Evolutionary conservation across 1,284 basidiomycete genomes (phyloP).

Genomic region (Trichosporon faecale): DNA sequence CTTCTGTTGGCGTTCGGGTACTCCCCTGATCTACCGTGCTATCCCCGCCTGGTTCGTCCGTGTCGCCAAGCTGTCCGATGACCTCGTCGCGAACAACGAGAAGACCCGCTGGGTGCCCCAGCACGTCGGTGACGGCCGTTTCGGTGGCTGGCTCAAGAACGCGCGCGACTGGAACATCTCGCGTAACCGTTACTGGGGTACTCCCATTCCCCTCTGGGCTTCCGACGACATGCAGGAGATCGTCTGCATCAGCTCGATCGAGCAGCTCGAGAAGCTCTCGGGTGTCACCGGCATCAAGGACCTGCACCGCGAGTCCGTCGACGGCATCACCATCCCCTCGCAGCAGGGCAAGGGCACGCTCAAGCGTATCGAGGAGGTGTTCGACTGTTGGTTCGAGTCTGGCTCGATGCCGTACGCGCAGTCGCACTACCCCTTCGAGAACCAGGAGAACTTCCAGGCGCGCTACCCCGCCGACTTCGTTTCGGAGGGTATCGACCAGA

Average conservation of each 20-base stretch:
- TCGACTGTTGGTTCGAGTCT: conserved; percentile 99
- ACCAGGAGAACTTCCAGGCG: conserved; percentile 66
- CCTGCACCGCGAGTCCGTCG: conserved; percentile 90
- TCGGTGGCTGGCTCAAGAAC: conserved; percentile 96
- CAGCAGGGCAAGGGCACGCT: conserved; percentile 84
- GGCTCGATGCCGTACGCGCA: conserved; percentile 99
- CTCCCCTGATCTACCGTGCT: conserved; percentile 93
- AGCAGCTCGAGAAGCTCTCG: conserved; percentile 81
- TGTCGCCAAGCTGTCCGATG: conserved; percentile 77
- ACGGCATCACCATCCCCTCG: conserved; percentile 94
- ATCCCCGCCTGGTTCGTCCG: conserved; percentile 96
- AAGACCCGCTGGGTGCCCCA: conserved; percentile 94
- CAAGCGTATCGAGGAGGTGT: conserved; percentile 91
- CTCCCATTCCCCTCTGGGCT: conserved; percentile 94
- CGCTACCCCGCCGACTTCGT: conserved; percentile 98
- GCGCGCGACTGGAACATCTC: conserved; percentile 99
- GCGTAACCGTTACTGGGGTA: conserved; percentile 99
- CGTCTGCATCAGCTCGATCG: conserved; percentile 82
- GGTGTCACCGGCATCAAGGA: conserved; percentile 85
- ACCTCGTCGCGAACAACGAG: conserved; percentile 87
- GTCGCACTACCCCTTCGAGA: conserved; percentile 96
- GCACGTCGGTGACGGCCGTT: conserved; percentile 83
- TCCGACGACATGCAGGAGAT: conserved; percentile 93
- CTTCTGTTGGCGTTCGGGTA: conserved; percentile 95
- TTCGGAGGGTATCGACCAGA: conserved; percentile 94